Percentiles rank a stretch among this genome's conserved stretches.
phyloP scores from a whole-genome alignment of 2,329 filamentous ascomycete species.

The Cercospora citrullina region DNA sequence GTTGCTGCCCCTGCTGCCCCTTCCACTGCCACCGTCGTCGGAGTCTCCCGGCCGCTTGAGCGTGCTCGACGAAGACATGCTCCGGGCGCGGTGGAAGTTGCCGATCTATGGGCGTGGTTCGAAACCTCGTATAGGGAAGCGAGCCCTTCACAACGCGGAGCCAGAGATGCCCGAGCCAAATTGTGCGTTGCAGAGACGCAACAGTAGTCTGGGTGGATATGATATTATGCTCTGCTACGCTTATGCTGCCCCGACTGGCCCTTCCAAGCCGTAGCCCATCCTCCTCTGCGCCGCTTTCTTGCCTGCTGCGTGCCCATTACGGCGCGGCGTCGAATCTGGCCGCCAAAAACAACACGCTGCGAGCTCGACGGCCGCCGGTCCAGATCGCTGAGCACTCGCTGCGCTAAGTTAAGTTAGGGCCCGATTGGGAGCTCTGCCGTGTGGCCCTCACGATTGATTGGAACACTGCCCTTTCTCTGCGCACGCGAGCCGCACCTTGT shows the following conservation, averaged over 20 bases:
- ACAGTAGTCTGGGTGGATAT: neutral
- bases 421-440: neutral
- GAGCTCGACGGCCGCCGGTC: neutral
- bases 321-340: conserved; percentile 11
- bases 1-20: conserved; percentile 5
- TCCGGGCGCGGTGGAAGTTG: conserved; percentile 27
- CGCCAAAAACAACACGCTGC: neutral
- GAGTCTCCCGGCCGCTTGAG: conserved; percentile 31
- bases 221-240: neutral
- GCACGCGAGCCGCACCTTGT: conserved; percentile 4
- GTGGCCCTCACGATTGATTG: neutral
- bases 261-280: neutral
- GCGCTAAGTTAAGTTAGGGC: neutral
- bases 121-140: conserved; percentile 8
- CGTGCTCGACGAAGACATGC: conserved; percentile 21
- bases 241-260: neutral
- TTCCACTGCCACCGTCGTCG: conserved; percentile 19
- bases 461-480: neutral
- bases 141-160: neutral
- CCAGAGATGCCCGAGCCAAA: neutral
- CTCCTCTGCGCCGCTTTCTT: conserved; percentile 1
- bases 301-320: conserved; percentile 5
- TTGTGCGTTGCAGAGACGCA: neutral
- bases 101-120: conserved; percentile 17
- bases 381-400: neutral